A percentile compares a stretch with the other conserved stretches of the same genome.
phyloP scores from a whole-genome alignment of 2,329 filamentous ascomycete genomes.

The Botrytis medusae region DNA sequence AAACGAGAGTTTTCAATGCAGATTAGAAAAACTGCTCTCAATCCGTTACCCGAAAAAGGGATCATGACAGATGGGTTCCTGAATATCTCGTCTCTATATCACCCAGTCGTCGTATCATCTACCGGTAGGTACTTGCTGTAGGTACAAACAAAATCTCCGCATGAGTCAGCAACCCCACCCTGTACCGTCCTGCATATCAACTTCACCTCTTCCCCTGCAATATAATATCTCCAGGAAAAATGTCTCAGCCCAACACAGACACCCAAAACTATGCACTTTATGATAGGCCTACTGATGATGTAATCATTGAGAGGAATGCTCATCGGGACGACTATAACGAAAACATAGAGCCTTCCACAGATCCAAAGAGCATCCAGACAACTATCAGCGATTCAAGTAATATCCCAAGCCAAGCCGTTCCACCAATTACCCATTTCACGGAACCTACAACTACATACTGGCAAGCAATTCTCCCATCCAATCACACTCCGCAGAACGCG shows the following conservation, averaged over 20 bases:
- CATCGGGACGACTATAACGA: accelerated
- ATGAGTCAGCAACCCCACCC: conserved; percentile 15
- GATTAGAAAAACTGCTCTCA: background rate
- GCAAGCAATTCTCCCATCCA: conserved; percentile 30
- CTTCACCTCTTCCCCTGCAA: background rate
- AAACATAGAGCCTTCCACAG: background rate
- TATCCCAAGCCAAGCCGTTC: background rate
- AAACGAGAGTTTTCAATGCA: background rate
- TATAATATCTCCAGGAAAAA: background rate
- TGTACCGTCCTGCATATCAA: background rate
- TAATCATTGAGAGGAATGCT: background rate
- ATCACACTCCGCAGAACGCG: conserved; percentile 1
- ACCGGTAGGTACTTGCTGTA: background rate
- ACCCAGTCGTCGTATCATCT: background rate
- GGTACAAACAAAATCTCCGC: background rate
- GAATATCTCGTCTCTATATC: background rate
- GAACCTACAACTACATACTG: conserved; percentile 35
- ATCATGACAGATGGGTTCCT: background rate
- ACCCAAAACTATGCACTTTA: accelerated
- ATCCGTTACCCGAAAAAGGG: background rate
- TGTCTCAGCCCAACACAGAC: background rate
- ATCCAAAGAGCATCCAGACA: background rate
- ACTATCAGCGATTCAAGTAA: background rate
- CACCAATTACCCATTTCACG: conserved; percentile 26
- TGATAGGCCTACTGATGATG: background rate